A percentile compares a stretch with the other conserved stretches of the same genome.
These are phyloP conservation scores for Dionaea muscipula DNA, from an alignment of 179 eudicot genomes.

Conservation along the genomic window DNA sequence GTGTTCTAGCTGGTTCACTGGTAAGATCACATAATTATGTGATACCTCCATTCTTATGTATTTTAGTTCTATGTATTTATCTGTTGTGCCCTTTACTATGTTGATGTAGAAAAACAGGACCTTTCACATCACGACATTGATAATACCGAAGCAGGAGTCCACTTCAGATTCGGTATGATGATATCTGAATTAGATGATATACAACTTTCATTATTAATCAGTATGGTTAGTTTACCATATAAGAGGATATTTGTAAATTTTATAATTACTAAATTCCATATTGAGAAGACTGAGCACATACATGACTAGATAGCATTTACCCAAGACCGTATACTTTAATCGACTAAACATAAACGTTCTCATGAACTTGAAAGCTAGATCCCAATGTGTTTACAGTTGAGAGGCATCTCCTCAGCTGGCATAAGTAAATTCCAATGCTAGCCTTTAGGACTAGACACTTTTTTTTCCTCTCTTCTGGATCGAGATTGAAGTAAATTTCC, in stretches of 20 bases:
- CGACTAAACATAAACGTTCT: too few relatives aligned
- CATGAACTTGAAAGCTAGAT: too few relatives aligned
- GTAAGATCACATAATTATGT: constrained; percentile 25
- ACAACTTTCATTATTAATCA: background rate
- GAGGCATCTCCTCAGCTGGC: too few relatives aligned
- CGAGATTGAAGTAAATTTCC: too few relatives aligned
- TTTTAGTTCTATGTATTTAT: background rate
- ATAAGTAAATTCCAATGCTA: too few relatives aligned
- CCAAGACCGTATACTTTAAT: too few relatives aligned
- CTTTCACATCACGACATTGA: constrained; percentile 74
- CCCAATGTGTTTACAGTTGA: too few relatives aligned
- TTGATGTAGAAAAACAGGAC: constrained; percentile 76
- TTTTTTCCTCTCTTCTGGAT: too few relatives aligned
- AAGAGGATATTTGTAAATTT: background rate
- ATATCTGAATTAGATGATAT: background rate
- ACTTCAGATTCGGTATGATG: constrained; percentile 88
- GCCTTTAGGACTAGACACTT: too few relatives aligned
- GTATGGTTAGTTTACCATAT: background rate
- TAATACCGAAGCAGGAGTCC: constrained; percentile 92
- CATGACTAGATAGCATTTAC: background rate
- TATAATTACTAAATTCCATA: background rate
- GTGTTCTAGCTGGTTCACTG: constrained; percentile 89
- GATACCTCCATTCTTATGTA: constrained; percentile 1
- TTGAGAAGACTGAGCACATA: background rate
- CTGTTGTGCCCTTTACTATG: constrained; percentile 3